Evolutionary conservation across 306 rosid species (phyloP), one percentile per base, ranked within the genome.

Genomic region (Calophaca sinica): DNA sequence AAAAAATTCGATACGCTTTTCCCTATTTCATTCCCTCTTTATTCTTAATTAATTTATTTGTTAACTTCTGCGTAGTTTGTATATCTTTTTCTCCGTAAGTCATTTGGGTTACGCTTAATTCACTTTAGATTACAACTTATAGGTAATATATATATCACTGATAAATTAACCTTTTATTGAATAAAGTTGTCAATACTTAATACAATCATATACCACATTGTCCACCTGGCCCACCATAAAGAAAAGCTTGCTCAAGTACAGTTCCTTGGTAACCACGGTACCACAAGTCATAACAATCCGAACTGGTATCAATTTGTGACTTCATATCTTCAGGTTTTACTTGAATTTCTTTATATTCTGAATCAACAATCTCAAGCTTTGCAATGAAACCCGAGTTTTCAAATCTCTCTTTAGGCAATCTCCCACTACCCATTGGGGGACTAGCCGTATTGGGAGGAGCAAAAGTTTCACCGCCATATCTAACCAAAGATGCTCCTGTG

Each of bases 401-500:
- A 3, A 0, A 54, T 12, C 0, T 0, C 0, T 13, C n/a, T 3
- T 55, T 0, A 7, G 76, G 66, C 28, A 71, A 28, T 20, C 32
- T 28, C 2, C 66, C 76, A 71, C 64, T 70, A 11, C 64, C 75
- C 75, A 70, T 70, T 11, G 75, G 75, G 2, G 75, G 75, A 39
- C 64, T 71, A 0, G 0, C 4, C 26, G 2, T 20, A 57, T 55
- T 5, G 1, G 66, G 42, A 0, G 55, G 52, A 41, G 76, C 39
- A 55, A 5, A 6, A 7, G 54, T 71, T 71, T 55, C 53, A 4
- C 76, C 76, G 11, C 76, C 66, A 42, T 38, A 71, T 39, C 13
- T 42, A 12, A 54, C 12, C 8, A 71, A 5, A 38, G 44, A 20
- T 20, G 26, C 26, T 20, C 26, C 26, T 20, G 26, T 20, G 1